Percentiles rank a stretch among this genome's conserved stretches.
These are phyloP conservation scores for Lipomyces orientalis DNA, from an alignment of 805 yeast species.

Conservation along the genomic window DNA sequence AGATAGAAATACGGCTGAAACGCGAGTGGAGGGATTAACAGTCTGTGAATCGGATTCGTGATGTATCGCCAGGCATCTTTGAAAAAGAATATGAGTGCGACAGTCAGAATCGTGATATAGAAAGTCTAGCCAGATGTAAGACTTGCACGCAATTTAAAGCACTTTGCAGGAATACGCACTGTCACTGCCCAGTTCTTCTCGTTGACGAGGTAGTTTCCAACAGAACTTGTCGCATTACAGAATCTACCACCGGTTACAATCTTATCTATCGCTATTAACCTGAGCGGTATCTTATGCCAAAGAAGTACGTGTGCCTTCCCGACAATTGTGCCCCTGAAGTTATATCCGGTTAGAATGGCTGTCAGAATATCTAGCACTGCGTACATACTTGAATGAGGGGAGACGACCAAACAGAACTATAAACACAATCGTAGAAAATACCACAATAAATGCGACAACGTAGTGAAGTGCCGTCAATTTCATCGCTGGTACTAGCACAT, in stretches of 20 bases:
- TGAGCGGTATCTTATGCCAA: constrained; percentile 33
- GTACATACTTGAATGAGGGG: constrained; percentile 44
- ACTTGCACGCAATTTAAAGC: not conserved
- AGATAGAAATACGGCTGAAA: constrained; percentile 41
- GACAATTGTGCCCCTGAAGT: constrained; percentile 37
- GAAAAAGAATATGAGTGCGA: constrained; percentile 33
- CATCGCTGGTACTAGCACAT: not conserved
- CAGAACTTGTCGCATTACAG: not conserved
- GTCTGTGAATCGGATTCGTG: constrained; percentile 23
- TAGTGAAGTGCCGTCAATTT: constrained; percentile 23
- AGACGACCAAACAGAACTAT: constrained; percentile 46
- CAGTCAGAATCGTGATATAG: constrained; percentile 29
- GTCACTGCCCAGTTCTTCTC: constrained; percentile 40
- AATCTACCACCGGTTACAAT: constrained; percentile 34
- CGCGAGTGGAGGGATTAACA: constrained; percentile 36
- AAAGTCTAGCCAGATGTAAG: constrained; percentile 18
- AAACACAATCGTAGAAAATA: constrained; percentile 42
- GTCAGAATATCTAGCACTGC: not conserved
- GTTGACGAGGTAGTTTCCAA: constrained; percentile 32
- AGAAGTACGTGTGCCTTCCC: constrained; percentile 37
- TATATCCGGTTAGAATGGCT: constrained; percentile 1
- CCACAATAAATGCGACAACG: constrained; percentile 38
- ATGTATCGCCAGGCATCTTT: constrained; percentile 31
- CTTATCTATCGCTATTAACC: constrained; percentile 29
- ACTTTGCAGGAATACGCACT: constrained; percentile 9